phyloP scores from a whole-genome alignment of 2,329 filamentous ascomycete genomes.

The Lithohypha guttulata region DNA sequence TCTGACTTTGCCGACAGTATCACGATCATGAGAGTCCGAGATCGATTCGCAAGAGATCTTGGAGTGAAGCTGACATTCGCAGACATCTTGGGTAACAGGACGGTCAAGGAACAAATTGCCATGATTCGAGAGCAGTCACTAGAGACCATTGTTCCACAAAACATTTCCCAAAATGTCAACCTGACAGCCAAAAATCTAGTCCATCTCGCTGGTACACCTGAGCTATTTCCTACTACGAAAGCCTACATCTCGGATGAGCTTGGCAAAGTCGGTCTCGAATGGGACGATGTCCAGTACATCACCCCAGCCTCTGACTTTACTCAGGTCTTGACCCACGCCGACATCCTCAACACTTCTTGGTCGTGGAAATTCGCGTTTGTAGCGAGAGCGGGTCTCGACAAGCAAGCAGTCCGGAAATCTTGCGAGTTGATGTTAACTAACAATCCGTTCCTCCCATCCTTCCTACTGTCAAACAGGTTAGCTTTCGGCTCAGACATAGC shows the following conservation, averaged over 20 bases:
- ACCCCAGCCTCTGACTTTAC: constrained; percentile 4
- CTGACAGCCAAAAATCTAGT: background rate
- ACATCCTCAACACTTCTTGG: constrained; percentile 7
- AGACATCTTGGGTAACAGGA: constrained; percentile 2
- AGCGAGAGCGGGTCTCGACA: background rate
- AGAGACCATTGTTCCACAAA: background rate
- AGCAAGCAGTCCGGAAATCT: background rate
- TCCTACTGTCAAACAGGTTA: background rate
- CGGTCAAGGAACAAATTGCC: background rate
- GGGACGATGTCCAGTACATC: constrained; percentile 3
- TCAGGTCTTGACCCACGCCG: constrained; percentile 1
- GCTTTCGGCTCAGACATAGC: constrained; percentile 4
- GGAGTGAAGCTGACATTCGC: background rate
- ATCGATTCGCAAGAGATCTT: constrained; percentile 1
- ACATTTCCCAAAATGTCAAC: background rate
- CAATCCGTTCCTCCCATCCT: constrained; percentile 3
- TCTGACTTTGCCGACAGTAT: constrained; percentile 6
- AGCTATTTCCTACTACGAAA: background rate
- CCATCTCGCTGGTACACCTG: background rate
- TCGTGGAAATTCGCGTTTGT: constrained; percentile 1
- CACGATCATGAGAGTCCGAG: constrained; percentile 6
- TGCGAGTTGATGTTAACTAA: background rate
- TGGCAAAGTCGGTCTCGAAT: constrained; percentile 1
- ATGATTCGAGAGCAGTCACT: constrained; percentile 2
- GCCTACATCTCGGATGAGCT: constrained; percentile 1